Base-by-base conservation (phyloP, 2,329 filamentous ascomycete genomes). In the Stagonosporopsis chrysanthemi region DNA sequence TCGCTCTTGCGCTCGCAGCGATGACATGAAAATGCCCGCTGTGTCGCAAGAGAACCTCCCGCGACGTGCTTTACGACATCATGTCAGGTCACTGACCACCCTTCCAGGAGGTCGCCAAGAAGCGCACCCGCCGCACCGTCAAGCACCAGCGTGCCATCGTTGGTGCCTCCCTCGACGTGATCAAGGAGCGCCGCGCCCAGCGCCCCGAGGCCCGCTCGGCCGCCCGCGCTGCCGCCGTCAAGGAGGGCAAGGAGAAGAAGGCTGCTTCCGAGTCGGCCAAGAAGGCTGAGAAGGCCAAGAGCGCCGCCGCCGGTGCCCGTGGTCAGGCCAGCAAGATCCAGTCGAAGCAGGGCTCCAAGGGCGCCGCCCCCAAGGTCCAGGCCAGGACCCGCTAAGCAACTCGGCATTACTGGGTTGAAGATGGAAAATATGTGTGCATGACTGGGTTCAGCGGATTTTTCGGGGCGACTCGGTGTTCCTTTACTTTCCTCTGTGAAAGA, bases 221-320 rank as follows among this genome's bases (percentile, higher is more conserved):
- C 76, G 93, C 92, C 78, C 94, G 95, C 79, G 84, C 86, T 72
- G 85, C 88, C 74, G 94, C 95, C 81, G 93, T 98, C 85, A 94
- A 94, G 87, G 92, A 96, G 80, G 91, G 88, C 84, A 99, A 99
- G 90, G 93, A 96, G 82, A 97, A 98, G 92, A 96, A 96, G 87
- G 84, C 88, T 69, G 92, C 88, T 65, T 86, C 88, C 64, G 89
- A 91, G 82, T 90, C 88, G 80, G 88, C 88, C 81, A 99, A 98
- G 92, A 99, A 98, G 91, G 90, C 91, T 60, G 93, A 98, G 84
- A 99, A 99, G 92, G 95, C 95, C 76, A 98, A 98, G 91, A 85
- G 74, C 77, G 93, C 93, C 68, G 86, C 90, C 71, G 75, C 71
- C 63, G 86, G 88, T 70, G 83, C 88, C 79, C 90, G 91, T 84